These are phyloP conservation scores for Mycosphaerelloides madeirae DNA, from an alignment of 2,329 filamentous ascomycete species.

Conservation along the genomic window DNA sequence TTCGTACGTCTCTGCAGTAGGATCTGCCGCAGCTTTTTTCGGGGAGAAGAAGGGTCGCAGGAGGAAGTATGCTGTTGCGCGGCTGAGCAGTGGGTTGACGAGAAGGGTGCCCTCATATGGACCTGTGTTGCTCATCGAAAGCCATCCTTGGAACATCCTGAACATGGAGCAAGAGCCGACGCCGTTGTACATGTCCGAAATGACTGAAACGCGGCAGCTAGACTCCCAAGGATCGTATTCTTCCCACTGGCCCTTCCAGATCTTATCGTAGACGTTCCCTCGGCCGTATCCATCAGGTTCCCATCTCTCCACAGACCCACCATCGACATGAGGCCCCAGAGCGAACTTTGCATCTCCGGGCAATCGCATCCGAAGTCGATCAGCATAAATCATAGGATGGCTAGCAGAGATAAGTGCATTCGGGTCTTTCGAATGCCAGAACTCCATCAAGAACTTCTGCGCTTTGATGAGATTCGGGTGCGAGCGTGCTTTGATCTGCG, in stretches of 20 bases:
- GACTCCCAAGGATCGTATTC: constrained; percentile 78
- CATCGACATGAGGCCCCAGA: constrained; percentile 54
- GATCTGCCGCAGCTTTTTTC: constrained; percentile 34
- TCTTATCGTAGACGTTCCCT: constrained; percentile 64
- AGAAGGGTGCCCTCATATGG: constrained; percentile 74
- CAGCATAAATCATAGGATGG: constrained; percentile 47
- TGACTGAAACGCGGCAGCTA: constrained; percentile 60
- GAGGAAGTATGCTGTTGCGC: constrained; percentile 74
- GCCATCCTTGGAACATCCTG: constrained; percentile 85
- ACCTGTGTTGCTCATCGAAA: constrained; percentile 68
- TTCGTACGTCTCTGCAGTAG: constrained; percentile 35
- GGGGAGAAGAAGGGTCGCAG: constrained; percentile 77
- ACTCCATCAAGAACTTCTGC: constrained; percentile 46
- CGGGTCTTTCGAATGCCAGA: constrained; percentile 45
- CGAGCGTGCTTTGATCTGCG: constrained; percentile 44
- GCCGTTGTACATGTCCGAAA: constrained; percentile 73
- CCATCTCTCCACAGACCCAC: constrained; percentile 50
- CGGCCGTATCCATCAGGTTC: constrained; percentile 57
- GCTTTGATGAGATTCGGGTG: constrained; percentile 45
- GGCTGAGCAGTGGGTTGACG: constrained; percentile 71
- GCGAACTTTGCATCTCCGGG: constrained; percentile 51
- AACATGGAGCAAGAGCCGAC: constrained; percentile 80
- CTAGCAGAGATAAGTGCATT: constrained; percentile 40
- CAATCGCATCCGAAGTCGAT: constrained; percentile 50
- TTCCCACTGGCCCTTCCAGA: constrained; percentile 75